Conservation (phyloP, 2,329 filamentous ascomycete species). For the Westerdykella ornata region DNA sequence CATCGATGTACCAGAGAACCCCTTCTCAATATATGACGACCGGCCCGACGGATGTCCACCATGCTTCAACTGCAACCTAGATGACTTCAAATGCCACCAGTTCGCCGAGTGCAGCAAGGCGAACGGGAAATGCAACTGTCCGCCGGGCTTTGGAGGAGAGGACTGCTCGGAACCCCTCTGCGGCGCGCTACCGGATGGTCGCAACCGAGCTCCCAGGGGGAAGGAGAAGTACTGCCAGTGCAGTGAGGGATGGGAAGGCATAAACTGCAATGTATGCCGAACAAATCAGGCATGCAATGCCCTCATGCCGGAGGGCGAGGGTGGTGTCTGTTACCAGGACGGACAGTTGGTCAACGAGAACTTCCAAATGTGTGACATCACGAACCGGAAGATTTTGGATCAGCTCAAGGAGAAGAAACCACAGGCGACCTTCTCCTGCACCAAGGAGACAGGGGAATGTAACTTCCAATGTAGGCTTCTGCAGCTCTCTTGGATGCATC, state of each 20-base stretch:
- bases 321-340: slow-evolving; percentile 85
- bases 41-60: slow-evolving; percentile 72
- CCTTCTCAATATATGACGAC: slow-evolving; percentile 65
- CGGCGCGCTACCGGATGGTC: slow-evolving; percentile 75
- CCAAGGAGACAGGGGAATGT: slow-evolving; percentile 65
- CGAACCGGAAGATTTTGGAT: slow-evolving; percentile 86
- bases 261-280: slow-evolving; percentile 94
- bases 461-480: slow-evolving; percentile 79
- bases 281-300: slow-evolving; percentile 77
- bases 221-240: slow-evolving; percentile 66
- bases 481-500: background rate
- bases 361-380: slow-evolving; percentile 96
- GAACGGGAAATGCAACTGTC: slow-evolving; percentile 89
- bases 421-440: slow-evolving; percentile 90
- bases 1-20: slow-evolving; percentile 43
- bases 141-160: slow-evolving; percentile 85
- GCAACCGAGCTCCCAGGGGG: slow-evolving; percentile 67
- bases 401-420: slow-evolving; percentile 78
- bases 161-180: slow-evolving; percentile 90
- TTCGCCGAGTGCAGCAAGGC: slow-evolving; percentile 82
- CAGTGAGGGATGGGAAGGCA: slow-evolving; percentile 87
- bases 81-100: slow-evolving; percentile 85
- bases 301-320: slow-evolving; percentile 74
- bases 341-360: slow-evolving; percentile 89
- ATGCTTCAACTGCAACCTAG: slow-evolving; percentile 97